Evolutionary conservation across 2,329 filamentous ascomycete genomes (phyloP).

Genomic region (Coniochaeta sp.): DNA sequence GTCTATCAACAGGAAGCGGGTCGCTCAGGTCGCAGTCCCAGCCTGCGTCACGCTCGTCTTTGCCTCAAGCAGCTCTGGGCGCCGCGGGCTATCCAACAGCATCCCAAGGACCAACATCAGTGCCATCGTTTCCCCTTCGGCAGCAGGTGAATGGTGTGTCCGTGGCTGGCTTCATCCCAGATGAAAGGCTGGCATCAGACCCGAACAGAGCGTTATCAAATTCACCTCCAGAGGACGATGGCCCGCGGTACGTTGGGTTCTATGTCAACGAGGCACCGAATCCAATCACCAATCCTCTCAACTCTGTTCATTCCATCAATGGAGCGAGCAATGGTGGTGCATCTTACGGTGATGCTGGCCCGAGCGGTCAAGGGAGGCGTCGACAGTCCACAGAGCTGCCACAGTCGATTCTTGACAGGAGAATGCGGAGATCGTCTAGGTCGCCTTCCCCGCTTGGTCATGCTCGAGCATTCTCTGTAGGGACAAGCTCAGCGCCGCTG

Average conservation of each 20-base stretch:
- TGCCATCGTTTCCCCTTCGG: constrained; percentile 26
- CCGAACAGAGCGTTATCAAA: constrained; percentile 31
- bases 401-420: constrained; percentile 44
- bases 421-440: constrained; percentile 45
- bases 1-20: constrained; percentile 40
- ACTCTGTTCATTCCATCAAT: constrained; percentile 2
- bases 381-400: constrained; percentile 46
- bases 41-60: constrained; percentile 44
- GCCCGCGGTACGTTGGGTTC: constrained; percentile 28
- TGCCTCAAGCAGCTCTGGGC: constrained; percentile 14
- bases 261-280: constrained; percentile 25
- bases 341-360: constrained; percentile 40
- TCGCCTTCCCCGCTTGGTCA: constrained; percentile 51
- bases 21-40: constrained; percentile 61
- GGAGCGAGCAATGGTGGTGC: constrained; percentile 30
- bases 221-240: constrained; percentile 42
- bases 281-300: constrained; percentile 13
- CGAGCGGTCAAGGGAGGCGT: constrained; percentile 31
- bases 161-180: constrained; percentile 49
- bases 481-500: constrained; percentile 31
- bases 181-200: constrained; percentile 39
- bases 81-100: constrained; percentile 17
- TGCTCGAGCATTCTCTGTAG: constrained; percentile 34
- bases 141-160: constrained; percentile 42
- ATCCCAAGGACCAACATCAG: constrained; percentile 28